These are phyloP conservation scores for Magnusiomyces suaveolens DNA, from an alignment of 1,139 yeast genomes.

Conservation along the genomic window DNA sequence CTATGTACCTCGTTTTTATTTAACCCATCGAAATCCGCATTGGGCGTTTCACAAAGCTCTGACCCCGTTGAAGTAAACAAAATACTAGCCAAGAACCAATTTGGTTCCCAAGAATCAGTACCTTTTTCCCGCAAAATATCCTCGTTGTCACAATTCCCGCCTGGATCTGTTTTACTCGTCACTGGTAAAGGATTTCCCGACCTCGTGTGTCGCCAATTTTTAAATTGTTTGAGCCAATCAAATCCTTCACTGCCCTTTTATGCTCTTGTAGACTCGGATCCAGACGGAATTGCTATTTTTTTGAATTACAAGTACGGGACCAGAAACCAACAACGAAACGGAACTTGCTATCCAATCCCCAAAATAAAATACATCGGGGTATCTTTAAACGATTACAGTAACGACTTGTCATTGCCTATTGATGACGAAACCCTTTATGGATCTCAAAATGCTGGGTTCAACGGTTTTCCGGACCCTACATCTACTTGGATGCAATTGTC, in stretches of 20 bases:
- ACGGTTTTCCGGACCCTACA: background rate
- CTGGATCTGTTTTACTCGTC: background rate
- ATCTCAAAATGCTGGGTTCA: background rate
- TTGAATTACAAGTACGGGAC: constrained; percentile 35
- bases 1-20: constrained; percentile 23
- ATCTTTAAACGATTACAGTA: constrained; percentile 35
- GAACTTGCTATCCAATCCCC: constrained; percentile 10
- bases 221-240: constrained; percentile 41
- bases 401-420: too few relatives aligned
- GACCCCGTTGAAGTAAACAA: too few relatives aligned
- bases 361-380: constrained; percentile 31
- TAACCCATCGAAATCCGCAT: constrained; percentile 14
- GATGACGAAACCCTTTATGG: background rate
- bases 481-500: constrained; percentile 30
- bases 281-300: constrained; percentile 58
- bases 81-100: too few relatives aligned
- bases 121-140: too few relatives aligned
- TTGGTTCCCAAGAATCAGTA: too few relatives aligned
- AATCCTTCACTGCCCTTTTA: constrained; percentile 43
- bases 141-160: too few relatives aligned
- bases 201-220: constrained; percentile 50
- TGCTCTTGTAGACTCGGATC: constrained; percentile 51
- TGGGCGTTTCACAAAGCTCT: background rate
- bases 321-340: constrained; percentile 17
- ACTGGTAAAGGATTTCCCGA: constrained; percentile 68